A percentile compares a stretch with the other conserved stretches of the same genome.
phyloP scores from a whole-genome alignment of 345 rosid species.

The Microthlaspi erraticum region DNA sequence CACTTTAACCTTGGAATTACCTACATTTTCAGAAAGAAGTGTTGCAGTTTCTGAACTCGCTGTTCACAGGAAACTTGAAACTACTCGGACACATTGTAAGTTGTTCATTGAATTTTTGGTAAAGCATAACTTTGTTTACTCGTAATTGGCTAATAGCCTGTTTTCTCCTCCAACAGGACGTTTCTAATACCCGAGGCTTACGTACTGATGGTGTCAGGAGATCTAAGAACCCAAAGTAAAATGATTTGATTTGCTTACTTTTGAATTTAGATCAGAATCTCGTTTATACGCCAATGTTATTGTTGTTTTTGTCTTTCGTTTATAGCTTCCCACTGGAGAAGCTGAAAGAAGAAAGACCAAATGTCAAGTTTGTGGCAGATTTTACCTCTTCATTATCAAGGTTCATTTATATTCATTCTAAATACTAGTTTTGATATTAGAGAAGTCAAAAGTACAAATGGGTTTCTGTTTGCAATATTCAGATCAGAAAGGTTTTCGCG shows the following conservation, averaged over 20 bases:
- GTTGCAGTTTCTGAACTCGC: constrained; percentile 53
- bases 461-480: neutral
- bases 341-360: constrained; percentile 61
- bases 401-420: neutral
- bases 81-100: constrained; percentile 68
- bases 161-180: constrained; percentile 9
- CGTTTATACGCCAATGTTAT: neutral
- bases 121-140: neutral
- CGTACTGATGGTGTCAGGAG: neutral
- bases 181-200: constrained; percentile 6
- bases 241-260: neutral
- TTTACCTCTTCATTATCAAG: constrained; percentile 15
- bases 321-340: constrained; percentile 16
- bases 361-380: constrained; percentile 68
- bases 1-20: constrained; percentile 14
- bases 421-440: too few species aligned
- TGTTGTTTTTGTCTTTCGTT: neutral
- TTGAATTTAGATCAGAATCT: neutral
- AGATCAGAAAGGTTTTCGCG: constrained; percentile 3
- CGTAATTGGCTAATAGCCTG: neutral
- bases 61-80: constrained; percentile 67
- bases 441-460: neutral
- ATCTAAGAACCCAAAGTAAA: constrained; percentile 24
- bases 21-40: constrained; percentile 63
- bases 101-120: constrained; percentile 7